These are phyloP conservation scores for Ceratocystis ficicola DNA, from an alignment of 2,329 filamentous ascomycete genomes.

Conservation along the genomic window DNA sequence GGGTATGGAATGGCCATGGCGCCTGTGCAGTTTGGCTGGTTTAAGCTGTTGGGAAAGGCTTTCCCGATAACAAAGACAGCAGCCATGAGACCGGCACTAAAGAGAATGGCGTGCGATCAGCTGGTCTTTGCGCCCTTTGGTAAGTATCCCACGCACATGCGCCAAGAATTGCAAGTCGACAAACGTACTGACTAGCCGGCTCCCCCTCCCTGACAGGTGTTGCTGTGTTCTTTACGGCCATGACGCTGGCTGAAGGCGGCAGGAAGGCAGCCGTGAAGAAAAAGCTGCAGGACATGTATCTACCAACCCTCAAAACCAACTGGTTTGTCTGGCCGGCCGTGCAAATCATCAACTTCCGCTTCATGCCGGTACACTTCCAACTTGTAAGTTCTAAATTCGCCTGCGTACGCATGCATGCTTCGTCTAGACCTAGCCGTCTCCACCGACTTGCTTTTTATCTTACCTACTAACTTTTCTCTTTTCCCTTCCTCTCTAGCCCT, in stretches of 20 bases:
- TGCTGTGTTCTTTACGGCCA: slow-evolving; percentile 81
- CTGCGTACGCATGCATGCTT: too few relatives aligned
- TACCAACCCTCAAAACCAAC: slow-evolving; percentile 91
- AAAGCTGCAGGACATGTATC: slow-evolving; percentile 88
- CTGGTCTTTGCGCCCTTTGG: slow-evolving; percentile 79
- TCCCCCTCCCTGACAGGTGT: slow-evolving; percentile 33
- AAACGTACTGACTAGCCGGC: slow-evolving; percentile 27
- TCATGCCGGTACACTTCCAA: slow-evolving; percentile 93
- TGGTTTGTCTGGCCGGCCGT: slow-evolving; percentile 91
- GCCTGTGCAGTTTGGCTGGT: slow-evolving; percentile 91
- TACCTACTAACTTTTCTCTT: not conserved
- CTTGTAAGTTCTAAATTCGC: slow-evolving; percentile 52
- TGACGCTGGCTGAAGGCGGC: slow-evolving; percentile 91
- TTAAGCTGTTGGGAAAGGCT: slow-evolving; percentile 64
- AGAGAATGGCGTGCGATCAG: slow-evolving; percentile 86
- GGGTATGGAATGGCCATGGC: slow-evolving; percentile 95
- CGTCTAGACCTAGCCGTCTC: too few relatives aligned
- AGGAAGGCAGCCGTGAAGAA: slow-evolving; percentile 63
- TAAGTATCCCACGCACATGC: slow-evolving; percentile 5
- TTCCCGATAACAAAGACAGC: slow-evolving; percentile 76
- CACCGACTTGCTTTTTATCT: too few relatives aligned
- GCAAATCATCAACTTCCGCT: slow-evolving; percentile 88
- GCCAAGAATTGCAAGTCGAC: not conserved
- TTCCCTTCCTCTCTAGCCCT: slow-evolving; percentile 48
- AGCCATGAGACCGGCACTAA: slow-evolving; percentile 65